phyloP scores from a whole-genome alignment of 441 rosid genomes.

The Erodium texanum region DNA sequence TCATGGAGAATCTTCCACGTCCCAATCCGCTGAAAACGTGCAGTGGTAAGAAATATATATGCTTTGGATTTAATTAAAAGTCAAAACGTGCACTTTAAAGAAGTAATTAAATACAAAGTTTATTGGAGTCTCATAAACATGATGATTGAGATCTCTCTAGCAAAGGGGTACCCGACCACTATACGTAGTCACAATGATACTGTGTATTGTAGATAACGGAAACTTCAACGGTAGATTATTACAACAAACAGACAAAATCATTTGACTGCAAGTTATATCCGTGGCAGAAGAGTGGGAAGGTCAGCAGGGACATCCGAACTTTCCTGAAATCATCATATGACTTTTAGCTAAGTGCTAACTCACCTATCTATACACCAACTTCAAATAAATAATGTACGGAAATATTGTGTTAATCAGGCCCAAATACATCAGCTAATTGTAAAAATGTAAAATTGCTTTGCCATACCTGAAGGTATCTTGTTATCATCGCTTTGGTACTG shows the following conservation, averaged over 20 bases:
- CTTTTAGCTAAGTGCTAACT: constrained; percentile 2
- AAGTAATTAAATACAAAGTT: neutral
- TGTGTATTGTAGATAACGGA: no score
- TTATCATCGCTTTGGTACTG: constrained; percentile 65
- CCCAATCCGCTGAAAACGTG: neutral
- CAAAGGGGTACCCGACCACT: neutral
- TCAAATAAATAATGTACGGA: neutral
- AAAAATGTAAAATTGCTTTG: constrained; percentile 2
- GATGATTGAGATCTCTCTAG: neutral
- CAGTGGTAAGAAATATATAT: neutral
- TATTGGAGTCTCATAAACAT: neutral
- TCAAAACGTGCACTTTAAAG: neutral
- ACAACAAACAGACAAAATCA: neutral
- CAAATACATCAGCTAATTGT: no score
- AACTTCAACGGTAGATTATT: neutral
- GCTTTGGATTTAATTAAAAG: no score
- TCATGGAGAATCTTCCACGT: constrained; percentile 1
- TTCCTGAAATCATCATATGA: constrained; percentile 33
- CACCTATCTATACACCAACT: neutral
- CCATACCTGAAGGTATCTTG: constrained; percentile 63
- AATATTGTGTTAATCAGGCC: neutral
- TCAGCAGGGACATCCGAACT: constrained; percentile 47
- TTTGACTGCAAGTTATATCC: constrained; percentile 24
- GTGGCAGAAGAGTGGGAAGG: constrained; percentile 40
- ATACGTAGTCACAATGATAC: neutral